Base-by-base conservation (phyloP, 176 grass and related monocot genomes). In the Elaeis guineensis region DNA sequence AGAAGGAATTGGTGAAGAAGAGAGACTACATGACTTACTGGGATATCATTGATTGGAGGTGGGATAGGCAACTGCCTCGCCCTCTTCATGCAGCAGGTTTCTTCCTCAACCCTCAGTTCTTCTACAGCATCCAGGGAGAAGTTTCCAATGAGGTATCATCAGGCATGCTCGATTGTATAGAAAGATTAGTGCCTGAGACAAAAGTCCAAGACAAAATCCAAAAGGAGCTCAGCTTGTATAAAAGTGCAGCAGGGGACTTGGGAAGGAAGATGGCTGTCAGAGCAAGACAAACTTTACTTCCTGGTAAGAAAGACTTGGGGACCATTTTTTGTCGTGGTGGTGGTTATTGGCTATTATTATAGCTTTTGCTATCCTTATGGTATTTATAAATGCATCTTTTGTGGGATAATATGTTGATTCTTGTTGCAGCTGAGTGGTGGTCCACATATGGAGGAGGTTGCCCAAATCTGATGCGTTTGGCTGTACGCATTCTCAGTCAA, bases 161-260 rank as follows among this genome's bases (percentile, higher is more conserved):
- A 16, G 86, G 83, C 50, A 81, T 96, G 72, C 69, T 96, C 25
- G 83, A 88, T 61, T 96, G 92, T 65, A 75, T 96, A 75, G 92
- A 90, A 65, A 90, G 87, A 59, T 52, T 90, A 35, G 78, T 96
- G 49, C 80, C 92, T 20, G 92, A 96, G 64, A 66, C 72, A 56
- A 87, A 90, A 70, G 80, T 79, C 67, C 92, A 96, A 82, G 92
- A 90, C 77, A 90, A 88, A 69, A 80, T 96, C 65, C 92, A 90
- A 66, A 81, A 82, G 79, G 92, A 96, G 54, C 71, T 96, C 63
- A 82, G 84, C 69, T 62, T 77, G 51, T 96, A 96, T 64, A 83
- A 87, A 76, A 85, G 61, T 52, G 75, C 79, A 49, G 62, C 84
- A 19, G 83, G 66, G 57, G 87, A 96, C 79, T 96, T 96, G 58